Evolutionary conservation across 2,329 filamentous ascomycete species (phyloP), one percentile per base, ranked within the genome.

Genomic region (Colletotrichum melonis): DNA sequence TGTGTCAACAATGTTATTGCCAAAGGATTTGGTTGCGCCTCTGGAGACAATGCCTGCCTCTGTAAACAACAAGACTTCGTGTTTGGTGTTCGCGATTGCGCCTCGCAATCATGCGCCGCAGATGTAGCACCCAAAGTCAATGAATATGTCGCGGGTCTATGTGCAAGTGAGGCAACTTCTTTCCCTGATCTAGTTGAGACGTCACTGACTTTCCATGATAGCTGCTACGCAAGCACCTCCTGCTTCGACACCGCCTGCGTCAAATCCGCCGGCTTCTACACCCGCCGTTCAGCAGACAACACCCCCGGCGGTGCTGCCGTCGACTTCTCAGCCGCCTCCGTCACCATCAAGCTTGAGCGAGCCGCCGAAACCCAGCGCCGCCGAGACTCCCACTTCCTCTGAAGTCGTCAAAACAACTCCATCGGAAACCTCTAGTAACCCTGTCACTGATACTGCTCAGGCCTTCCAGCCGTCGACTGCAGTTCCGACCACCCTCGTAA

Each of bases 81-180:
- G 32, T 77, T 77, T 67, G 83, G 82, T n/a, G 80, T 87, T 59
- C 77, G 79, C 26, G 84, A 86, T 62, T 87, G 86, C 70, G 81
- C 84, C 42, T 78, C 76, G 57, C 68, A 77, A 28, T 77, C 78
- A 14, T 83, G 82, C 62, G 75, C 76, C 7, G 57, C 69, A 28
- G 78, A 80, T 14, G 78, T 76, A 4, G 78, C 78, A 6, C 72
- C 77, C 30, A 79, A 82, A 67, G 74, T 83, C 11, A 78, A 78
- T 19, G 60, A 76, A 8, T 81, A 77, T 35, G 77, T 77, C 16
- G 68, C 74, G 1, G 57, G 75, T 5, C 75, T 82, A 42, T 84
- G 82, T 69, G 75, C 77, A 65, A 71, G 81, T 82, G 75, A 76
- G 79, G 22, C 63, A 5, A 16, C 24, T 14, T 19, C 49, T 49